Conservation (phyloP, 352 stramenopile genomes). For the Pythium monospermum region DNA sequence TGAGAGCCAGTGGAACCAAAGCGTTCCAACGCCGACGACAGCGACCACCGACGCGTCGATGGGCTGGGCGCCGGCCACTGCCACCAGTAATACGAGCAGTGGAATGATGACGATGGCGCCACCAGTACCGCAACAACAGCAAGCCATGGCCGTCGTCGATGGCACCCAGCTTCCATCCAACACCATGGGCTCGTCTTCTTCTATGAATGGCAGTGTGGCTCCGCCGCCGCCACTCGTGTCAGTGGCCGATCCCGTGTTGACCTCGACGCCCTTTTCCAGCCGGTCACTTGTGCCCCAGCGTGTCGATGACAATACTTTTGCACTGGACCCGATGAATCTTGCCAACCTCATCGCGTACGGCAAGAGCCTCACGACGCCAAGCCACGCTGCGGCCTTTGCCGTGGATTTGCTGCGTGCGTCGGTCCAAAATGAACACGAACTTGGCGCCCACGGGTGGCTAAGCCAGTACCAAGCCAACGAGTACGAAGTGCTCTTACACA, state of each 20-base stretch:
- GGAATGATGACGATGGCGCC: not conserved
- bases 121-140: not conserved
- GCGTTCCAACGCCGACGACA: too few species aligned
- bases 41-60: conserved; percentile 1
- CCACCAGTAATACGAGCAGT: too few species aligned
- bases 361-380: conserved; percentile 53
- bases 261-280: conserved; percentile 48
- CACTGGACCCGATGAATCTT: conserved; percentile 40
- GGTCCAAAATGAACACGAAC: conserved; percentile 27
- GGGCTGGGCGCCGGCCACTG: conserved; percentile 11
- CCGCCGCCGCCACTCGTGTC: conserved; percentile 6
- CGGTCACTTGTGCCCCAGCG: conserved; percentile 56
- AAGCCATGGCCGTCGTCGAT: not conserved
- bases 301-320: conserved; percentile 58
- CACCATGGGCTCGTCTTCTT: conserved; percentile 1
- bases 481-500: conserved; percentile 85
- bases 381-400: conserved; percentile 62
- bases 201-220: not conserved
- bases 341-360: conserved; percentile 47
- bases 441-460: conserved; percentile 55
- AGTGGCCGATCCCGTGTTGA: conserved; percentile 50
- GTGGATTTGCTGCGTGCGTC: conserved; percentile 62
- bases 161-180: not conserved
- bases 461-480: conserved; percentile 61
- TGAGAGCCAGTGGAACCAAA: conserved; percentile 37